Base-by-base conservation (phyloP, 2,329 filamentous ascomycete genomes). In the Achaetomium macrosporum region DNA sequence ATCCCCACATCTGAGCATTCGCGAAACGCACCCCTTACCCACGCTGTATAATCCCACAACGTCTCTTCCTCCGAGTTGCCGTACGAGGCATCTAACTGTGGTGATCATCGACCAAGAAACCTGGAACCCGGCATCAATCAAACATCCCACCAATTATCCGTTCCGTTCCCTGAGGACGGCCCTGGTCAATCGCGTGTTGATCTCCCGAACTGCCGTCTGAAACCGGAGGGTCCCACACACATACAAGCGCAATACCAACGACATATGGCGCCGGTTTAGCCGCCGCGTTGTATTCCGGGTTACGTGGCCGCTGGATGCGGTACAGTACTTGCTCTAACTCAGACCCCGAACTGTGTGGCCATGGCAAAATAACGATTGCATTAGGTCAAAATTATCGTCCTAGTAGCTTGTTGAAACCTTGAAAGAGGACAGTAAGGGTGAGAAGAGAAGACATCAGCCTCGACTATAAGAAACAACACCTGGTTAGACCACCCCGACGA, bases 151-250 rank as follows among this genome's bases (percentile, higher is more conserved):
- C 55, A 53, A 57, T 54, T 17, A 31, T 35, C 29, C 37, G 4
- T 11, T 39, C 43, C 45, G 15, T 12, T 30, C 17, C 17, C 19
- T 29, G 7, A 25, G 46, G 33, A 30, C 16, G 6, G 16, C 46
- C 42, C 44, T 29, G 31, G 31, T 25, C 16, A 13, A 45, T 25
- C 37, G 42, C 42, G 13, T 43, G 53, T 35, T 51, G 47, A 58
- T 58, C 53, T 56, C 56, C 56, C 56, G 56, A 50, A 40, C 19
- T 43, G 41, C 56, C 53, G 53, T 51, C 53, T 53, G 52, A 55
- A 55, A 57, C 55, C 19, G 19, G 15, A 16, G 16, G 30, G 36
- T 36, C 41, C 53, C 53, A 55, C 53, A n/a, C 1, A 20, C 17
- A 45, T 45, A 47, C 35, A 40, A 51, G 45, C 19, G 16, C 19